phyloP scores from a whole-genome alignment of 345 rosid genomes.

The Mallotus nudiflorus region DNA sequence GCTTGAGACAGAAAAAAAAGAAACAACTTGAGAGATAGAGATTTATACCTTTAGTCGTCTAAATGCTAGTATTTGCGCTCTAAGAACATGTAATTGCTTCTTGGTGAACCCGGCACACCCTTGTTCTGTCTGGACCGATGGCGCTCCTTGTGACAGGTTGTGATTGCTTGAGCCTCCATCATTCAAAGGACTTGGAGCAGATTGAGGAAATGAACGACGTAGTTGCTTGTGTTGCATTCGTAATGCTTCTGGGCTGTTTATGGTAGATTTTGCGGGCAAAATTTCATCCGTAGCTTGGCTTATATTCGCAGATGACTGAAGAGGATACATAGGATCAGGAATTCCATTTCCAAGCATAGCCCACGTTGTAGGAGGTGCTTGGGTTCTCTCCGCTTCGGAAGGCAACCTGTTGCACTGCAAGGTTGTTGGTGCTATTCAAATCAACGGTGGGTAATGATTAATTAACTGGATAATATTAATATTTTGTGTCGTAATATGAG shows the following conservation, averaged over 20 bases:
- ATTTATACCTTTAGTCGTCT: constrained; percentile 81
- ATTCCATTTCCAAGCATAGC: constrained; percentile 61
- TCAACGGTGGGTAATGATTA: no score
- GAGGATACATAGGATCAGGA: constrained; percentile 63
- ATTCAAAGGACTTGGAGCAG: constrained; percentile 46
- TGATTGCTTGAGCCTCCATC: constrained; percentile 47
- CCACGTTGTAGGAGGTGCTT: constrained; percentile 53
- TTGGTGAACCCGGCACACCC: constrained; percentile 76
- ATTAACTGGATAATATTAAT: no score
- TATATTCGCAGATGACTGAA: constrained; percentile 57
- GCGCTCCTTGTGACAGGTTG: constrained; percentile 50
- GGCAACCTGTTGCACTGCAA: constrained; percentile 57
- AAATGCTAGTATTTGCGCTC: constrained; percentile 97
- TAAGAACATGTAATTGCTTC: constrained; percentile 94
- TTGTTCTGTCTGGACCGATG: constrained; percentile 50
- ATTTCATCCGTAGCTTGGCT: constrained; percentile 55
- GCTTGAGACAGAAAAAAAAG: background rate
- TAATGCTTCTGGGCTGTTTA: constrained; percentile 49
- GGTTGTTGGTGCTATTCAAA: constrained; percentile 42
- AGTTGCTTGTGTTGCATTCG: constrained; percentile 69
- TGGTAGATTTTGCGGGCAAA: constrained; percentile 49
- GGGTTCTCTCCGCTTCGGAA: constrained; percentile 67
- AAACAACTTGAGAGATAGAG: background rate
- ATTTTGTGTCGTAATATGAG: no score
- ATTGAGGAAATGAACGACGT: constrained; percentile 58